phyloP scores from a whole-genome alignment of 257 asterid species.

The Salvia rosmarinus region DNA sequence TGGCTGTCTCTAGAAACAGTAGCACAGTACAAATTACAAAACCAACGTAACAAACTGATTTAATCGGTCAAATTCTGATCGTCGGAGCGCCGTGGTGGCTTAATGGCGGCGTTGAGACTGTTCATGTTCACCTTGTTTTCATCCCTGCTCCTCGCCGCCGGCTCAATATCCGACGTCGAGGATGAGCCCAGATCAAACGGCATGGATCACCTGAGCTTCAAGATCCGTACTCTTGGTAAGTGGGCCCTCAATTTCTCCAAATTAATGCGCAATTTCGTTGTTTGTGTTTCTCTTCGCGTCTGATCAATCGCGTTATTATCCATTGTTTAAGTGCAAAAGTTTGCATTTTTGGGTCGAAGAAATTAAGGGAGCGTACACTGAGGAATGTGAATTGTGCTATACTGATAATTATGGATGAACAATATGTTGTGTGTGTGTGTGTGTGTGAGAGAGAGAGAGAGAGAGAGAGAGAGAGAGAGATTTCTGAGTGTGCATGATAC shows the following conservation, averaged over 20 bases:
- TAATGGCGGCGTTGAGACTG: conserved; percentile 48
- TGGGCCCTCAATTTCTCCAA: background rate
- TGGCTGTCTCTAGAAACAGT: background rate
- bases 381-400: too few species aligned
- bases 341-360: background rate
- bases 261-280: background rate
- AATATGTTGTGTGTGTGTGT: background rate
- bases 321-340: background rate
- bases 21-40: background rate
- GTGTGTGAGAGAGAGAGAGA: background rate
- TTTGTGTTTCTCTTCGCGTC: background rate
- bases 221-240: conserved; percentile 70
- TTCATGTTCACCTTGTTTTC: conserved; percentile 31
- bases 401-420: too few species aligned
- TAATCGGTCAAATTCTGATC: conserved; percentile 19
- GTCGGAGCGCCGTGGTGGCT: conserved; percentile 38
- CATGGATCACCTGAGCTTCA: conserved; percentile 51
- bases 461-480: background rate
- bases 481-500: background rate
- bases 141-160: conserved; percentile 31
- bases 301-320: background rate
- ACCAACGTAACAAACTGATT: background rate
- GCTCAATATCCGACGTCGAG: conserved; percentile 34
- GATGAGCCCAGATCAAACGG: conserved; percentile 45
- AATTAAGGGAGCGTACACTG: too few species aligned